Base-by-base conservation (phyloP, 495 filamentous ascomycete species). In the Xylaria bambusicola region DNA sequence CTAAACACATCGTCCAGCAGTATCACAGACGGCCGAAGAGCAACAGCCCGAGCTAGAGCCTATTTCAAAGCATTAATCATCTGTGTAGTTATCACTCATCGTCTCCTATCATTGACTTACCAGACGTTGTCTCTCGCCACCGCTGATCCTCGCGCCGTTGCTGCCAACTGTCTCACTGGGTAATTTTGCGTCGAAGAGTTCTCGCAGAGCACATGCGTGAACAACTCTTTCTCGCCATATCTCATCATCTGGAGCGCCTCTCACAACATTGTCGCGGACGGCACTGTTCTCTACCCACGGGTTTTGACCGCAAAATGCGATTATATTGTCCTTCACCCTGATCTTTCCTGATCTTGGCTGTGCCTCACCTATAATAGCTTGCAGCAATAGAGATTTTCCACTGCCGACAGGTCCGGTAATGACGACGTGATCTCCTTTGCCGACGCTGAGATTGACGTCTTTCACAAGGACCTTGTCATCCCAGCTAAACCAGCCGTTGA, bases 51-150 rank as follows among this genome's bases (percentile, higher is more conserved):
- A 44, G 57, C 57, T 29, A 56, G 23, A 26, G 38, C 44, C 26
- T 41, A 52, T 23, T 27, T 20, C 6, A 57, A 56, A n/a, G 47
- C 40, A 7, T 58, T 24, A 60, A 18, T 26, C 2, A 31, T 6
- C 15, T 3, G 20, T 10, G 5, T 10, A 33, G 10, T 10, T 33
- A 6, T 26, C 23, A 31, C 41, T 49, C 18, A n/a, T 21, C 13
- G 29, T 44, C 38, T 41, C 23, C 36, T 41, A 24, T 58, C 61
- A 31, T 2, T 47, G 58, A 50, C 46, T 62, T 55, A 76, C 78
- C 54, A 86, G 72, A 8, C 83, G 72, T 56, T 84, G 81, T 57
- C 77, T 81, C 61, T 87, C 84, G 1, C 85, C 85, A 15, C 83
- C 83, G 64, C 79, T 83, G 9, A 88, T 73, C 8, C 76, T 73